Conservation (phyloP, 306 rosid species). For the Canavalia gladiata region DNA sequence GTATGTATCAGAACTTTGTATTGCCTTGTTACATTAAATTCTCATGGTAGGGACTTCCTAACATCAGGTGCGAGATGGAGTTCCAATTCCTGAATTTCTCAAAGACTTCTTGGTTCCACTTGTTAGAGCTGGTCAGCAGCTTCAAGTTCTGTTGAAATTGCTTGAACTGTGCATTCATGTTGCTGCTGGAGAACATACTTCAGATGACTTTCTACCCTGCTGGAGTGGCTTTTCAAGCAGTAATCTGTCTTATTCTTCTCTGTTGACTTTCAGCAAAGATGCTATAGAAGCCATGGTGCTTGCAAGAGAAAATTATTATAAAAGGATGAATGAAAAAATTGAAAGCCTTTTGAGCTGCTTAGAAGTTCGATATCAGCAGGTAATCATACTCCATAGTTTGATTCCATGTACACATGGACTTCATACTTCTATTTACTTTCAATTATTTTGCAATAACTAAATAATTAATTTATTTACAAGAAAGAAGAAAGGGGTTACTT, state of each 20-base stretch:
- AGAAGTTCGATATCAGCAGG: slow-evolving; percentile 81
- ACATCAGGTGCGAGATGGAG: slow-evolving; percentile 82
- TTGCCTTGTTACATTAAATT: slow-evolving; percentile 47
- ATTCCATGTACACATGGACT: slow-evolving; percentile 20
- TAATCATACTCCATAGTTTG: slow-evolving; percentile 48
- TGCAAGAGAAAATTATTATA: slow-evolving; percentile 76
- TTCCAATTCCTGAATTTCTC: slow-evolving; percentile 82
- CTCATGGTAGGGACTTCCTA: slow-evolving; percentile 52
- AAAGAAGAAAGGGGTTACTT: slow-evolving; percentile 26
- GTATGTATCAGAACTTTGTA: slow-evolving; percentile 35
- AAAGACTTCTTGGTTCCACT: slow-evolving; percentile 78
- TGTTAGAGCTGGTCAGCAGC: slow-evolving; percentile 95
- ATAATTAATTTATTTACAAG: slow-evolving; percentile 12
- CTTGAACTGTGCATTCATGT: slow-evolving; percentile 80
- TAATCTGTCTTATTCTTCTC: slow-evolving; percentile 62
- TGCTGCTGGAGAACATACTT: slow-evolving; percentile 61
- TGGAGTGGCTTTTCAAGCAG: slow-evolving; percentile 79
- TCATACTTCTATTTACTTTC: slow-evolving; percentile 35
- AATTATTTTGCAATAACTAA: slow-evolving; percentile 13
- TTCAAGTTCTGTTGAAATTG: slow-evolving; percentile 87
- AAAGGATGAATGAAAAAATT: slow-evolving; percentile 74
- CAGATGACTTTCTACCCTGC: slow-evolving; percentile 84
- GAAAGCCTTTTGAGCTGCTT: slow-evolving; percentile 62
- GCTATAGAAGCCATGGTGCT: slow-evolving; percentile 65
- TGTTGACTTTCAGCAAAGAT: slow-evolving; percentile 70